A percentile compares a stretch with the other conserved stretches of the same genome.
Conservation (phyloP, 805 yeast species). For the Candida multigemmis region DNA sequence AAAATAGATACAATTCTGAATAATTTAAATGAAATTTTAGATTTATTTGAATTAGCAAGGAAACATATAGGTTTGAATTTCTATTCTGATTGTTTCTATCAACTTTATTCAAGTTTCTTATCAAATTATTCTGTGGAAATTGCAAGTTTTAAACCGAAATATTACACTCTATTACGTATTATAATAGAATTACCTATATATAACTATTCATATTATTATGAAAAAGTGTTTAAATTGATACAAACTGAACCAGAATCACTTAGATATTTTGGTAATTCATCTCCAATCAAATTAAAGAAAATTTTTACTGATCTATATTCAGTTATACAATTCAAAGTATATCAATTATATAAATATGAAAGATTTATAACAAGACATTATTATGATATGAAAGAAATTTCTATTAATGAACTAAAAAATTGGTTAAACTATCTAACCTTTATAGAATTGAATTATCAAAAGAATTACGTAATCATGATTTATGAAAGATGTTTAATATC, state of each 20-base stretch:
- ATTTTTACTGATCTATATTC: slow-evolving; percentile 43
- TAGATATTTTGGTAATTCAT: slow-evolving; percentile 11
- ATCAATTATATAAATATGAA: slow-evolving; percentile 43
- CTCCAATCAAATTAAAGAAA: slow-evolving; percentile 31
- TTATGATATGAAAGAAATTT: slow-evolving; percentile 21
- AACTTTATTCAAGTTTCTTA: slow-evolving; percentile 37
- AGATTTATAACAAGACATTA: slow-evolving; percentile 27
- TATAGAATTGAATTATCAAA: slow-evolving; percentile 32
- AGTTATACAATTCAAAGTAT: slow-evolving; percentile 44
- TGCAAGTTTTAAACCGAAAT: slow-evolving; percentile 19
- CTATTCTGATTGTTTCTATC: slow-evolving; percentile 42
- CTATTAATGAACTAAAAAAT: slow-evolving; percentile 39
- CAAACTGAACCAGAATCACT: slow-evolving; percentile 8
- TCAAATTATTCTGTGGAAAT: slow-evolving; percentile 17
- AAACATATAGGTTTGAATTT: slow-evolving; percentile 42
- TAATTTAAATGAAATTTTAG: slow-evolving; percentile 18
- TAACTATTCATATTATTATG: slow-evolving; percentile 41
- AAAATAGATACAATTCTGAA: slow-evolving; percentile 20
- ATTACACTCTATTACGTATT: slow-evolving; percentile 35
- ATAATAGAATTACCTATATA: slow-evolving; percentile 49
- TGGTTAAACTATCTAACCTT: slow-evolving; percentile 55
- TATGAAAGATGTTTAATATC: slow-evolving; percentile 43
- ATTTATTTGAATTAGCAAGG: slow-evolving; percentile 40
- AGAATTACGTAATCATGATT: slow-evolving; percentile 14
- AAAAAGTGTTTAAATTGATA: slow-evolving; percentile 22